A percentile compares a stretch with the other conserved stretches of the same genome.
phyloP scores from a whole-genome alignment of 768 basidiomycete species.

The Suillus luteus region DNA sequence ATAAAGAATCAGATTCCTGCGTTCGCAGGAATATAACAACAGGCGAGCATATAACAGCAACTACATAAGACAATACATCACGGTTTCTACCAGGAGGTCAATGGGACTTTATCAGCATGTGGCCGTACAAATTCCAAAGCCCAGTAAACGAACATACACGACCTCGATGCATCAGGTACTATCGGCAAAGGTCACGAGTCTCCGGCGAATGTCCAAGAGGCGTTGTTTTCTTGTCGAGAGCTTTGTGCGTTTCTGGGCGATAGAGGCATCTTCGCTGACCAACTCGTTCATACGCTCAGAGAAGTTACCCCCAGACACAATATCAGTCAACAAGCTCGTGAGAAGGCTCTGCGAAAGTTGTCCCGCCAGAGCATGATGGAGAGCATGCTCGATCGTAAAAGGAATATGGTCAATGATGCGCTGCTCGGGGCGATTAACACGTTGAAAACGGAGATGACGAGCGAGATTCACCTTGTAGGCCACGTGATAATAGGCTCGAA shows the following conservation, averaged over 20 bases:
- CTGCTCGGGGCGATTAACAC: slow-evolving; percentile 31
- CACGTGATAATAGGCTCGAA: slow-evolving; percentile 57
- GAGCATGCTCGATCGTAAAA: slow-evolving; percentile 45
- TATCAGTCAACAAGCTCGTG: slow-evolving; percentile 31
- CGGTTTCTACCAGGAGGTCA: background rate
- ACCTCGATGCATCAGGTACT: background rate
- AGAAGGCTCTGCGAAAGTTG: slow-evolving; percentile 40
- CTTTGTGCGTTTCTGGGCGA: slow-evolving; percentile 36
- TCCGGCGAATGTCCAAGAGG: slow-evolving; percentile 42
- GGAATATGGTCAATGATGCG: slow-evolving; percentile 58
- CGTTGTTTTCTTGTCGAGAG: slow-evolving; percentile 35
- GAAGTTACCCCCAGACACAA: slow-evolving; percentile 16
- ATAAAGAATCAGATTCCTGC: no score
- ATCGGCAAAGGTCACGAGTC: slow-evolving; percentile 34
- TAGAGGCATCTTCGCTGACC: slow-evolving; percentile 48
- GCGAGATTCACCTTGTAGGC: slow-evolving; percentile 47
- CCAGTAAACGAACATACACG: background rate
- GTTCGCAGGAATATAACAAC: background rate
- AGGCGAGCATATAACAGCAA: background rate
- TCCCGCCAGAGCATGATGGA: slow-evolving; percentile 42
- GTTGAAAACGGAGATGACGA: background rate
- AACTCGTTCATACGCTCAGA: slow-evolving; percentile 39
- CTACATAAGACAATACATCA: background rate
- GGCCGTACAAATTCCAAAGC: background rate
- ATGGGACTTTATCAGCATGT: background rate